Percentiles rank a stretch among this genome's conserved stretches.
phyloP scores from a whole-genome alignment of 805 yeast species.

The Yarrowia sp. region DNA sequence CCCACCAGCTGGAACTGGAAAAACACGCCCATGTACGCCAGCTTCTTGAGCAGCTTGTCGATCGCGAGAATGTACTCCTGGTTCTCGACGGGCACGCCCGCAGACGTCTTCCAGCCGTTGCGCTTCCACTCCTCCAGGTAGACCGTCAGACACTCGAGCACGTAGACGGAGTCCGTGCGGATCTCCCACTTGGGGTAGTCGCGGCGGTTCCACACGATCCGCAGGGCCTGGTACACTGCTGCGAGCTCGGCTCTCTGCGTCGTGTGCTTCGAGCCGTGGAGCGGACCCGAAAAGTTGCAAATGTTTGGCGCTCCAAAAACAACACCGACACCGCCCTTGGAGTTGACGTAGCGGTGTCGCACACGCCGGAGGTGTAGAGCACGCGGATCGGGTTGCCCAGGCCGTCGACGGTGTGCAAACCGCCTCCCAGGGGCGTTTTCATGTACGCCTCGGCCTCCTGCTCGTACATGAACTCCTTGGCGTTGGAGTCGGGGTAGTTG shows the following conservation, averaged over 20 bases:
- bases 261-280: slow-evolving; percentile 54
- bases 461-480: slow-evolving; percentile 6
- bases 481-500: slow-evolving; percentile 20
- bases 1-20: slow-evolving; percentile 14
- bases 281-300: slow-evolving; percentile 55
- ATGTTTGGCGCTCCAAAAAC: slow-evolving; percentile 58
- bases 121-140: slow-evolving; percentile 60
- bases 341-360: not conserved
- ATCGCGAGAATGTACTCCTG: slow-evolving; percentile 48
- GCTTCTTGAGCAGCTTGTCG: slow-evolving; percentile 41
- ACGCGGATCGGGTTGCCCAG: not conserved
- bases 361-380: slow-evolving; percentile 3
- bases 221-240: slow-evolving; percentile 62
- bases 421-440: slow-evolving; percentile 6
- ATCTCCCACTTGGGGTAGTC: slow-evolving; percentile 45
- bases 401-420: slow-evolving; percentile 7
- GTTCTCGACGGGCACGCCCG: slow-evolving; percentile 51
- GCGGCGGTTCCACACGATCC: slow-evolving; percentile 36
- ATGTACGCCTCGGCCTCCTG: slow-evolving; percentile 11
- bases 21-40: slow-evolving; percentile 32
- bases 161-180: slow-evolving; percentile 69
- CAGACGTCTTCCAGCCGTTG: slow-evolving; percentile 53
- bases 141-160: slow-evolving; percentile 52
- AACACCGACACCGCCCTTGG: slow-evolving; percentile 69
- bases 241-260: slow-evolving; percentile 78